These are phyloP conservation scores for Umbelopsis ramanniana DNA, from an alignment of 192 early-diverging fungal genomes.

Conservation along the genomic window DNA sequence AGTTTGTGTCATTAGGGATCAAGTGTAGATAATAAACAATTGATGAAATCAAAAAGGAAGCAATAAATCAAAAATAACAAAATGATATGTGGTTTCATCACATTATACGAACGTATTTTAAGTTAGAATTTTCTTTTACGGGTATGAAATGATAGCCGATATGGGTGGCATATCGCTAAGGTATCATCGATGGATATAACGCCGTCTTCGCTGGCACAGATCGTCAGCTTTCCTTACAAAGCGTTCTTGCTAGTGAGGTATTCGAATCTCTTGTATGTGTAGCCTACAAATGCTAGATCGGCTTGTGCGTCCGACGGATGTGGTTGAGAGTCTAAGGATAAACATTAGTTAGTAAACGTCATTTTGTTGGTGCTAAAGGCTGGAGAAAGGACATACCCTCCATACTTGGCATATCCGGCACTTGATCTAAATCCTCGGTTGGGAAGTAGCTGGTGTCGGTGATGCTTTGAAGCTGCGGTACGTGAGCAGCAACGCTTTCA, in stretches of 20 bases:
- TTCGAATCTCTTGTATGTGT: slow-evolving; percentile 96
- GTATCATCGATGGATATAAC: background rate
- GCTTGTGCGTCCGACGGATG: slow-evolving; percentile 62
- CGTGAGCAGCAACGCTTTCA: slow-evolving; percentile 81
- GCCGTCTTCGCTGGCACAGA: background rate
- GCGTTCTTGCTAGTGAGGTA: slow-evolving; percentile 76
- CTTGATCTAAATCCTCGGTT: slow-evolving; percentile 87
- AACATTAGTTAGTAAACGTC: background rate
- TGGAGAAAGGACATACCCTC: slow-evolving; percentile 22
- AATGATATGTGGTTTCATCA: background rate
- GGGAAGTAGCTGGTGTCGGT: slow-evolving; percentile 99
- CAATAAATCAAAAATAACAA: background rate
- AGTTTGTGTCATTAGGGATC: background rate
- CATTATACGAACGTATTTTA: background rate
- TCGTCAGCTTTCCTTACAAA: slow-evolving; percentile 35
- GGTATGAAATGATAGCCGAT: background rate
- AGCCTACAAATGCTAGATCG: slow-evolving; percentile 97
- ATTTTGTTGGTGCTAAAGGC: background rate
- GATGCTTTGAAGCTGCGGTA: slow-evolving; percentile 89
- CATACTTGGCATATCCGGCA: slow-evolving; percentile 50
- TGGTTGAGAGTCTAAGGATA: slow-evolving; percentile 13
- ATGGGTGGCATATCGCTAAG: background rate
- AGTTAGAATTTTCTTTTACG: too few relatives aligned
- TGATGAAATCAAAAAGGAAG: background rate
- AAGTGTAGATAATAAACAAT: background rate